Base-by-base conservation (phyloP, 768 basidiomycete genomes). In the Coprinopsis strossmayeri region DNA sequence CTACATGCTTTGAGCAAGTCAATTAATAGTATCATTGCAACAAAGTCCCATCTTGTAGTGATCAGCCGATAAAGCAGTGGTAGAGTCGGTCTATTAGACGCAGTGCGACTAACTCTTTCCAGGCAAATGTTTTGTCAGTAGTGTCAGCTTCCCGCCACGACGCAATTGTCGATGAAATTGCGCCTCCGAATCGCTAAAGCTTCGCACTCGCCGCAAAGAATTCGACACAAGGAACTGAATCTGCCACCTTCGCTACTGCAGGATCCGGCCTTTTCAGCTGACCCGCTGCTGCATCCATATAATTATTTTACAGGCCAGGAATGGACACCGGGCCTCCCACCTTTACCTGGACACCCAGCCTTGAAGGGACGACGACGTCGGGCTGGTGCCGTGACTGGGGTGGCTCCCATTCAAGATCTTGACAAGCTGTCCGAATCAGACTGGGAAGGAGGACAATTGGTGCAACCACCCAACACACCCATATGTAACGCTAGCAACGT, bases 181-280 rank as follows among this genome's bases (percentile, higher is more conserved):
- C 40, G 40, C 17, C 17, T 42, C 17, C 18, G 40, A 42, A 23
- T 42, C 18, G 21, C 40, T 4, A 21, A 42, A 26, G 9, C 40
- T 23, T 26, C 20, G 23, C 18, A 42, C 21, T 7, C 40, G 5
- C 10, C 21, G 9, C 40, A 9, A 10, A 11, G 10, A 18, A 24
- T 24, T 26, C 32, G 23, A 28, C 28, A 27, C 53, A 59, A 50
- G 42, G 37, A 21, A 51, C 58, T 32, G 48, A 60, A 62, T 57
- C 43, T 62, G 55, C 44, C 66, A 17, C 52, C 45, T 57, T 52
- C 64, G 4, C 21, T 72, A 2, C 67, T 45, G 28, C 70, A 45
- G 68, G 77, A 78, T 55, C 80, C 78, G 43, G 80, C 80, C 0
- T 82, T 82, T 67, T 80, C 79, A 53, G 54, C 72, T 45, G 73